Conservation (phyloP, 331 rosid species). For the Saraca asoca region DNA sequence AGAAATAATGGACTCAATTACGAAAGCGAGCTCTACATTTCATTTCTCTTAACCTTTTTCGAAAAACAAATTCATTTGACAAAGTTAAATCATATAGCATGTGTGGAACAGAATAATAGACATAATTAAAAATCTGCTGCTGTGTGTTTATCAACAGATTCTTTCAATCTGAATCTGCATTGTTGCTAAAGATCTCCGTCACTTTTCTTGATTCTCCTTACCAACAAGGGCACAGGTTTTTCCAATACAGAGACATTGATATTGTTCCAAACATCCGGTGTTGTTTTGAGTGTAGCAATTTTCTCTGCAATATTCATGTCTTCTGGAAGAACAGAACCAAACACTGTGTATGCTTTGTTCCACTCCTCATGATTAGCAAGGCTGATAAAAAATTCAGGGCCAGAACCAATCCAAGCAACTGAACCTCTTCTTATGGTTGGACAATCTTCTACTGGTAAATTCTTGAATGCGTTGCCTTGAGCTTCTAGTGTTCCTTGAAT, state of each 20-base stretch:
- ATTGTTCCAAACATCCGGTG: slow-evolving; percentile 79
- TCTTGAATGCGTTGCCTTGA: slow-evolving; percentile 61
- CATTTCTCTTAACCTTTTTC: too few species aligned
- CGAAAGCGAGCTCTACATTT: too few species aligned
- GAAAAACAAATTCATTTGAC: too few species aligned
- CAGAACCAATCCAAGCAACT: slow-evolving; percentile 82
- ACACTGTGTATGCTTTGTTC: slow-evolving; percentile 79
- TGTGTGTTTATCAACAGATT: slow-evolving; percentile 10
- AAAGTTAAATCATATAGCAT: too few species aligned
- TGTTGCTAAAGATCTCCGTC: slow-evolving; percentile 35
- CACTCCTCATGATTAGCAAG: slow-evolving; percentile 83
- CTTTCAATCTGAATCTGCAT: slow-evolving; percentile 41
- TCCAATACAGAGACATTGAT: slow-evolving; percentile 76
- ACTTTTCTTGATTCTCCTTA: slow-evolving; percentile 55
- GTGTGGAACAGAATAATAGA: too few species aligned
- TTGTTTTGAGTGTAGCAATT: slow-evolving; percentile 64
- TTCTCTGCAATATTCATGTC: slow-evolving; percentile 78
- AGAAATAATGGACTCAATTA: too few species aligned
- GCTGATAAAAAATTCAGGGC: slow-evolving; percentile 86
- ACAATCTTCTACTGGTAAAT: slow-evolving; percentile 69
- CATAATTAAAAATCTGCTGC: too few species aligned
- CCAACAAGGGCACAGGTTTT: slow-evolving; percentile 56
- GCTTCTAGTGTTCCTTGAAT: slow-evolving; percentile 82
- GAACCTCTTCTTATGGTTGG: slow-evolving; percentile 80
- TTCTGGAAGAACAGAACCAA: slow-evolving; percentile 92